phyloP scores from a whole-genome alignment of 139 green algal species.

The Closterium sp. region DNA sequence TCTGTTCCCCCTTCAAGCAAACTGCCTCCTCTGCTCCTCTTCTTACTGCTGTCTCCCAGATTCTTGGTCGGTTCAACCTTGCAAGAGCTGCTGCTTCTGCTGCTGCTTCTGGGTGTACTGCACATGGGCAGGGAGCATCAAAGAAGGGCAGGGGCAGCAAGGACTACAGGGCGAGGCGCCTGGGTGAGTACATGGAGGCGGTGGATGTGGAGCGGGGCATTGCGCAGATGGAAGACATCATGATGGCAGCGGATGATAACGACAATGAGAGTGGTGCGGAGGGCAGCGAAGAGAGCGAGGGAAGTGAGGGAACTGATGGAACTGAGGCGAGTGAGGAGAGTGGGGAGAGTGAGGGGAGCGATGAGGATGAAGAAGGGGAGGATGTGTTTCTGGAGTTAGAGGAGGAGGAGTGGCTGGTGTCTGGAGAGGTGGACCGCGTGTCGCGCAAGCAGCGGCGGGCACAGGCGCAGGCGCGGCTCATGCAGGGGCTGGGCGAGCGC shows the following conservation, averaged over 20 bases:
- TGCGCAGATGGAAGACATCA: background rate
- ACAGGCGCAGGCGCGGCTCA: background rate
- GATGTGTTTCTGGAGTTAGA: no score
- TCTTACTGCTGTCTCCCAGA: background rate
- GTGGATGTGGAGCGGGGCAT: background rate
- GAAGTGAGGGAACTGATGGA: background rate
- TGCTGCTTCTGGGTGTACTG: background rate
- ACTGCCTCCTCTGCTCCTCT: background rate
- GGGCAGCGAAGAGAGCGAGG: background rate
- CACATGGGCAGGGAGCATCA: background rate
- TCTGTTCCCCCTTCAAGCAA: background rate
- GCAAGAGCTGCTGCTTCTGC: background rate
- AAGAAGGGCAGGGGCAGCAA: background rate
- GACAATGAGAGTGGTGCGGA: background rate
- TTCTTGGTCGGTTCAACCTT: background rate
- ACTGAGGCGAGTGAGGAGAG: background rate
- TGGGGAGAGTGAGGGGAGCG: background rate
- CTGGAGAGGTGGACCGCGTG: background rate
- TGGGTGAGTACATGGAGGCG: background rate
- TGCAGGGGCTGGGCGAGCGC: background rate
- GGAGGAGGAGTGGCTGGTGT: no score
- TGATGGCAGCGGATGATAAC: background rate
- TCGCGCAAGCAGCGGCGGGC: background rate
- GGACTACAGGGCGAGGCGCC: background rate
- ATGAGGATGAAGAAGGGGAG: no score